Percentiles rank a stretch among this genome's conserved stretches.
Conservation (phyloP, 2,329 filamentous ascomycete genomes). For the Aureobasidium leucospermi region DNA sequence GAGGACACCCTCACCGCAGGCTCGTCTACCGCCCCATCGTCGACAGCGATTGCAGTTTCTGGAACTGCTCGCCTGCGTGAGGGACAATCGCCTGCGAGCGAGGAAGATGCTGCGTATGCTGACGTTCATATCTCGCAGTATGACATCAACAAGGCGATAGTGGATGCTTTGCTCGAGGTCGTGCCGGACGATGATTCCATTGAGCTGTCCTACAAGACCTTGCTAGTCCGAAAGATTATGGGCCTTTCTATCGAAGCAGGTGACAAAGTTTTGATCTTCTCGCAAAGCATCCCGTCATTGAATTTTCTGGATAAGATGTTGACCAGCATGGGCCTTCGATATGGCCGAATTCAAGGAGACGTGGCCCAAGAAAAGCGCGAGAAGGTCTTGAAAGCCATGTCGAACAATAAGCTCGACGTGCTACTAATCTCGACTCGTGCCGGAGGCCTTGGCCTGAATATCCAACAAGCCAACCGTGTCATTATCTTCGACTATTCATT, state of each 20-base stretch:
- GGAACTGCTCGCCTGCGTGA: not conserved
- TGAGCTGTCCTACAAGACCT: slow-evolving; percentile 59
- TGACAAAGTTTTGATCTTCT: slow-evolving; percentile 79
- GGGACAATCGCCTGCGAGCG: not conserved
- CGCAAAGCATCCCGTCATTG: slow-evolving; percentile 62
- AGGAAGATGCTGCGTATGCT: slow-evolving; percentile 19
- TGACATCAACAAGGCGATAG: slow-evolving; percentile 30
- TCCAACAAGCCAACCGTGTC: slow-evolving; percentile 75
- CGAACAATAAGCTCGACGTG: slow-evolving; percentile 47
- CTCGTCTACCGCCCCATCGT: not conserved
- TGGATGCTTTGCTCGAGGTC: not conserved
- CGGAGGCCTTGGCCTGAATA: slow-evolving; percentile 76
- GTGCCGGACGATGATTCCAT: slow-evolving; percentile 15
- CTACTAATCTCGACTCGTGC: slow-evolving; percentile 79
- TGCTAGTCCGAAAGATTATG: slow-evolving; percentile 62
- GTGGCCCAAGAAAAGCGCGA: slow-evolving; percentile 54
- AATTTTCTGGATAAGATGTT: slow-evolving; percentile 60
- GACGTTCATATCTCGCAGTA: slow-evolving; percentile 33
- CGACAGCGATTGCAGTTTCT: not conserved
- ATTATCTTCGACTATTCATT: slow-evolving; percentile 79
- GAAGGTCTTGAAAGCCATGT: slow-evolving; percentile 60
- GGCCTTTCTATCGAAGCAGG: slow-evolving; percentile 51
- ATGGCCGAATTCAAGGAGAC: slow-evolving; percentile 59
- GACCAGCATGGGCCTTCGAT: slow-evolving; percentile 37
- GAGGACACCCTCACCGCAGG: not conserved